Evolutionary conservation across 345 rosid genomes (phyloP), one percentile per base, ranked within the genome.

Genomic region (Leavenworthia alabamica): DNA sequence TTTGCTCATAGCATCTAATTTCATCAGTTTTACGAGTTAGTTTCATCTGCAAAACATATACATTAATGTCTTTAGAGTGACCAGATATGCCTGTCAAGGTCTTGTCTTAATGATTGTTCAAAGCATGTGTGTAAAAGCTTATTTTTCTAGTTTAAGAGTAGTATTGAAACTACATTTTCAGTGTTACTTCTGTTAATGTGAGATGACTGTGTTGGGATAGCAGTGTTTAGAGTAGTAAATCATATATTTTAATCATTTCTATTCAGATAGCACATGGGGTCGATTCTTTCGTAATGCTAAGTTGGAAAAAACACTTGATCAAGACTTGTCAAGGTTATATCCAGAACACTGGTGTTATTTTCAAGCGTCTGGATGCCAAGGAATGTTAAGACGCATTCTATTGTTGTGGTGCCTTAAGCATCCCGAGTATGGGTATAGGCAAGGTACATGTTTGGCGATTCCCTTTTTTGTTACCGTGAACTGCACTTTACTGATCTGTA

Each of bases 221-320:
- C 10, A 3, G 1, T 56, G 3, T 7, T 12, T 26, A 17, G 37
- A 31, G 27, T 42, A 8, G n/a, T n/a, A n/a, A 26, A 17, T 39
- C 22, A 26, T 12, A 26, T 26, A 26, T 42, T 31, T 43, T 12
- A 12, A 43, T 33, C 8, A 16, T 36, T 16, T 33, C 11, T 59
- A 14, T 27, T 73, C 82, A 88, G 97, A 90, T 70, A 90, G 94
- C 81, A 80, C 83, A 42, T 90, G 97, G 97, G 83, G 94, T 19
- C 86, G 81, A 13, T 82, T 82, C 77, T 90, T 90, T 70, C 83
- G 85, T 41, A 85, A 79, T 73, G 94, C 94, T 15, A 96, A 88
- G 76, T 72, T 90, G 62, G 96, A 85, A 57, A 90, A 85, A 73
- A 87, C 84, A 71, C 88, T 90, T 56, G 96, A 90, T 60, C 85